Conservation (phyloP, 1,284 basidiomycete species). For the Fomitopsis palustris region DNA sequence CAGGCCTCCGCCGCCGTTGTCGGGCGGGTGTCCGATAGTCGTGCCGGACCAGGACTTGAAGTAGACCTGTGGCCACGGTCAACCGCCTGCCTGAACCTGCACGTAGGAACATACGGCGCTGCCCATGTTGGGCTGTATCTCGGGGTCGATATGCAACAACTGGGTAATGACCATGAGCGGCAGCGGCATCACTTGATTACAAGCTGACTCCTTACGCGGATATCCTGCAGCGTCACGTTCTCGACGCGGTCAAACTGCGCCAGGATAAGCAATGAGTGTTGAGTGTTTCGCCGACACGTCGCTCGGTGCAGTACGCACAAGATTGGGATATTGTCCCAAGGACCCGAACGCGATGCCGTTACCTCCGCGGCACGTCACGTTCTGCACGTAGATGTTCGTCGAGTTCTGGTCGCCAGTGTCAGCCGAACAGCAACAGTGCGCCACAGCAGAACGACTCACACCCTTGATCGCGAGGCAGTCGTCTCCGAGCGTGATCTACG, state of each 20-base stretch:
- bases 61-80: slow-evolving; percentile 40
- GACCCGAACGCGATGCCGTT: slow-evolving; percentile 65
- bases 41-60: slow-evolving; percentile 62
- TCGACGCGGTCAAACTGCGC: slow-evolving; percentile 49
- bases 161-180: slow-evolving; percentile 18
- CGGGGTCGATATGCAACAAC: slow-evolving; percentile 43
- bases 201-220: slow-evolving; percentile 35
- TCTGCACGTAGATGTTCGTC: slow-evolving; percentile 46
- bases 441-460: slow-evolving; percentile 24
- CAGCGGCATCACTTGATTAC: neutral
- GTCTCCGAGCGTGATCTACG: slow-evolving; percentile 52
- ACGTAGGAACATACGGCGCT: slow-evolving; percentile 32
- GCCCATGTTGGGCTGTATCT: slow-evolving; percentile 47
- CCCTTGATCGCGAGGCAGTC: slow-evolving; percentile 67
- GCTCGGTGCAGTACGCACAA: slow-evolving; percentile 32
- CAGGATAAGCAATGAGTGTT: neutral
- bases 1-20: slow-evolving; percentile 57
- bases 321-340: slow-evolving; percentile 54
- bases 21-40: slow-evolving; percentile 53
- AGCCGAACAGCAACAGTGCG: neutral
- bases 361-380: slow-evolving; percentile 57
- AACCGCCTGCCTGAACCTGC: neutral
- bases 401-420: slow-evolving; percentile 44
- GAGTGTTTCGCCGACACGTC: too few species aligned
- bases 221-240: slow-evolving; percentile 49